Base-by-base conservation (phyloP, 495 filamentous ascomycete genomes). In the Xylaria castorea region DNA sequence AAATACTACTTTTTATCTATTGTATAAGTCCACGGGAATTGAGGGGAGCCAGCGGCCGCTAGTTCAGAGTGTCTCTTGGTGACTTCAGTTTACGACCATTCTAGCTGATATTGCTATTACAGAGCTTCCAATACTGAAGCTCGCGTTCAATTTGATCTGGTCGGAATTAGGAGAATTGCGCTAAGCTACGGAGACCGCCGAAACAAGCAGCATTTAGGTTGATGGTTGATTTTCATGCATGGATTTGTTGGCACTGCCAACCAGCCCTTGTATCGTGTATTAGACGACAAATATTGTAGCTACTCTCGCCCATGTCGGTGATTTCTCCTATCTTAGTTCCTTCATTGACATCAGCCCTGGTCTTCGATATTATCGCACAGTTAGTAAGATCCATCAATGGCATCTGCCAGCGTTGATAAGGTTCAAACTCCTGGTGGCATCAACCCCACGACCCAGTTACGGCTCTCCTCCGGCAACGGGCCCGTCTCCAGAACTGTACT, bases 381-480 rank as follows among this genome's bases (percentile, higher is more conserved):
- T 20, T 38, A 25, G n/a, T 62, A 11, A 25, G 58, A 62, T 62
- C 18, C 38, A 32, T 50, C 55, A 27, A 71, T 71, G 69, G 69
- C 69, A n/a, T 55, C 60, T 12, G 46, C 18, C 27, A 71, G 44
- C 36, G 32, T 65, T 30, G 69, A 57, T 12, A 46, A 50, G 20
- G 25, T 57, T 46, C 34, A 27, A 44, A 34, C n/a, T n/a, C 32
- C 57, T 4, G 55, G 36, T 16, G 27, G n/a, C 36, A 22, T 11
- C 9, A 44, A 50, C 14, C 34, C 65, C 48, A 48, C 76, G 4
- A 81, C 79, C 12, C 72, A 79, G 70, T 74, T 84, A 16, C 79
- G 82, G 55, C 78, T 85, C 62, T 73, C 81, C 34, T 83, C 83
- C 3, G 81, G 79, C 36, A 81, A 82, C 69, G 83, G 83, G 0